A percentile compares a stretch with the other conserved stretches of the same genome.
phyloP scores from a whole-genome alignment of 208 protist genomes.

The Naegleria lovaniensis region DNA sequence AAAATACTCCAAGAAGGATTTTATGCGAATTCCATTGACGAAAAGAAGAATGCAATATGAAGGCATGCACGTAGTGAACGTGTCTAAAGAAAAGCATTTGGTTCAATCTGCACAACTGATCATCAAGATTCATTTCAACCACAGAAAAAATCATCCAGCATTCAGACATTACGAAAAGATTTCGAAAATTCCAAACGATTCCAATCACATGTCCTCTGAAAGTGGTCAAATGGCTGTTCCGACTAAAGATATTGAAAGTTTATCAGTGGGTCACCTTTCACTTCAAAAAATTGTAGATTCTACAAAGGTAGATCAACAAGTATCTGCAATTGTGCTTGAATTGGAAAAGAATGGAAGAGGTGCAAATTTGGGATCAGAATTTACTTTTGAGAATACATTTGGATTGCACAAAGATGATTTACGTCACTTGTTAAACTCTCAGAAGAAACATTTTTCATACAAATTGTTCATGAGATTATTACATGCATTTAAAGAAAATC shows the following conservation, averaged over 20 bases:
- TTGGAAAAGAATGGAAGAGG: not conserved
- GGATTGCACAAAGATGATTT: not conserved
- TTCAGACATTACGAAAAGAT: not conserved
- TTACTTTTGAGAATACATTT: not conserved
- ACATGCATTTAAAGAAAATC: not conserved
- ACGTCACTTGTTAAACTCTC: not conserved
- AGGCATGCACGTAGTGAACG: not conserved
- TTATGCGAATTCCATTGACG: not conserved
- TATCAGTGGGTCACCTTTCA: not conserved
- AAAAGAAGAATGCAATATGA: not conserved
- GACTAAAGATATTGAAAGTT: not conserved
- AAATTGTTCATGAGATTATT: not conserved
- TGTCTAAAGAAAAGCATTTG: not conserved
- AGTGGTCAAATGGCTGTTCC: not conserved
- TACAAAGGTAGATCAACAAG: not conserved
- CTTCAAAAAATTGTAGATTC: not conserved
- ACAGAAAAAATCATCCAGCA: not conserved
- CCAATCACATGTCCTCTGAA: not conserved
- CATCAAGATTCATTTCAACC: not conserved
- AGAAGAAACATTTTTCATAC: not conserved
- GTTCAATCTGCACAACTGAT: not conserved
- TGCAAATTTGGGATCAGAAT: not conserved
- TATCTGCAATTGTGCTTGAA: not conserved
- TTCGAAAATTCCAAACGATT: not conserved
- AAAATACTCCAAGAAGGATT: not conserved